phyloP scores from a whole-genome alignment of 139 green algal species.

The Bryopsis sp. region DNA sequence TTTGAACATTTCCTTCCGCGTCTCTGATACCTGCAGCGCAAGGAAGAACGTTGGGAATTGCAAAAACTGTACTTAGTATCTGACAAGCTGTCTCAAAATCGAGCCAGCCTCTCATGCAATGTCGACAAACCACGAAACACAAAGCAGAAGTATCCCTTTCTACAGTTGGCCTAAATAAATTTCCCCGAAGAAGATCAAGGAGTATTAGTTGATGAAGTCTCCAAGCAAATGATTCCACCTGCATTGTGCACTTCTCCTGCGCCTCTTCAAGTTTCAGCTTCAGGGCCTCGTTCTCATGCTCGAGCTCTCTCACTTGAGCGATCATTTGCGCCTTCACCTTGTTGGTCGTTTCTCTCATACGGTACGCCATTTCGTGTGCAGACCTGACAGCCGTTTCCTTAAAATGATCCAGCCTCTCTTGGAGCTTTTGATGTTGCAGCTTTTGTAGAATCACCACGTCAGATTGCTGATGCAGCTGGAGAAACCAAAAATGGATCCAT shows the following conservation, averaged over 20 bases:
- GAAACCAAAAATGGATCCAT: background rate
- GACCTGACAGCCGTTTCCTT: background rate
- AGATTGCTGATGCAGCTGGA: background rate
- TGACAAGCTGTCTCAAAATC: no score
- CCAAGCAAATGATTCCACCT: no score
- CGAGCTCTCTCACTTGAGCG: background rate
- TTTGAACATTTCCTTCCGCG: background rate
- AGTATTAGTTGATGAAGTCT: no score
- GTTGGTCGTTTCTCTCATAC: slow-evolving; percentile 7
- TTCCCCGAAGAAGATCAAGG: background rate
- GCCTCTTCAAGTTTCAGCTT: background rate
- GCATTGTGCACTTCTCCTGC: background rate
- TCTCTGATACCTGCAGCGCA: background rate
- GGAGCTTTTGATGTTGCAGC: background rate
- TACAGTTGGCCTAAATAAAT: background rate
- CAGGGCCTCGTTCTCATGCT: slow-evolving; percentile 1
- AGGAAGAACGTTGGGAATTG: background rate
- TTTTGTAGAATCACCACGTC: slow-evolving; percentile 5
- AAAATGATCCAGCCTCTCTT: background rate
- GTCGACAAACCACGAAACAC: no score
- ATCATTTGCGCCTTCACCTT: slow-evolving; percentile 12
- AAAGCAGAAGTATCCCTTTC: background rate
- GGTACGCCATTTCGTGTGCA: slow-evolving; percentile 12
- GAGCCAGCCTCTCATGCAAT: no score
- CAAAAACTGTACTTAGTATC: no score